phyloP scores from a whole-genome alignment of 352 stramenopile species.

The Phytophthora syringae region DNA sequence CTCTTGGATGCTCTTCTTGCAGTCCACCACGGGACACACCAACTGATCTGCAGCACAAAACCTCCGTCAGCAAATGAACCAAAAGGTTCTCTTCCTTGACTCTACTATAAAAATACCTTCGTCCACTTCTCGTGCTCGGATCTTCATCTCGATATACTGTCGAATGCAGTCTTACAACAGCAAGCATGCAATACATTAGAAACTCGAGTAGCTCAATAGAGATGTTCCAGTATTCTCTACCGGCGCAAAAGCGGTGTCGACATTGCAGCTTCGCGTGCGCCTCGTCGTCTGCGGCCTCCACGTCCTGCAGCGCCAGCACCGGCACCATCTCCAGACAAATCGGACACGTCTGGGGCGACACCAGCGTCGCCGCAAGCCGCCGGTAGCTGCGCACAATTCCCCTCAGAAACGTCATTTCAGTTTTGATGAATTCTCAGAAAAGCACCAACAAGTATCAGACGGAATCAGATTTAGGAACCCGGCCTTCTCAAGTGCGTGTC shows the following conservation, averaged over 20 bases:
- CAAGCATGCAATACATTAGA: neutral
- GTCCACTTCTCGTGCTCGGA: slow-evolving; percentile 64
- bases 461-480: no score
- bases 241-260: slow-evolving; percentile 64
- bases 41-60: slow-evolving; percentile 55
- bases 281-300: slow-evolving; percentile 13
- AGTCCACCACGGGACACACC: slow-evolving; percentile 66
- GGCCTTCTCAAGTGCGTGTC: no score
- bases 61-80: neutral
- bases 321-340: slow-evolving; percentile 70
- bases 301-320: slow-evolving; percentile 31
- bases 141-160: slow-evolving; percentile 67
- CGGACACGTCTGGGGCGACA: slow-evolving; percentile 45
- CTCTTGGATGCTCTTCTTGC: slow-evolving; percentile 44
- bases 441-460: no score
- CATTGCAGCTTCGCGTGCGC: slow-evolving; percentile 55
- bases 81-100: no score
- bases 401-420: slow-evolving; percentile 45
- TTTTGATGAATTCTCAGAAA: neutral
- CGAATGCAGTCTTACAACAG: slow-evolving; percentile 48
- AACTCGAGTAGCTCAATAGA: neutral
- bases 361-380: slow-evolving; percentile 56
- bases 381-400: slow-evolving; percentile 60
- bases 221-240: slow-evolving; percentile 13
- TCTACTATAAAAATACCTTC: no score